Percentiles rank a stretch among this genome's conserved stretches.
These are phyloP conservation scores for Geotrichum reessii DNA, from an alignment of 1,139 yeast species.

Conservation along the genomic window DNA sequence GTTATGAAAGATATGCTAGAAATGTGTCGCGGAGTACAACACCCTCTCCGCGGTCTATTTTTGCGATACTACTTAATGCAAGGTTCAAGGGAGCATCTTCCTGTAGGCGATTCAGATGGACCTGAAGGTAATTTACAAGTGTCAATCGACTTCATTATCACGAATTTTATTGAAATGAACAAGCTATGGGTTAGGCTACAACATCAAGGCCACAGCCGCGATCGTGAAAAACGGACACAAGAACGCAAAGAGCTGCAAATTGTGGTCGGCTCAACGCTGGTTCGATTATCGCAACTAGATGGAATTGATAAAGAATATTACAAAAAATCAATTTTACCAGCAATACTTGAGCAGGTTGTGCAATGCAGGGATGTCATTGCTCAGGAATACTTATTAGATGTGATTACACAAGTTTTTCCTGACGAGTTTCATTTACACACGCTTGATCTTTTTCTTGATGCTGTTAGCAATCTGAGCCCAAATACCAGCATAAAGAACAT, in stretches of 20 bases:
- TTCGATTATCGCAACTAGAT: conserved; percentile 79
- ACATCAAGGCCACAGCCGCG: conserved; percentile 90
- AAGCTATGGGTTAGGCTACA: conserved; percentile 94
- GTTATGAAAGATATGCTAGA: conserved; percentile 94
- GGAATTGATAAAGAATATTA: conserved; percentile 64
- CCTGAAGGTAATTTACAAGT: conserved; percentile 51
- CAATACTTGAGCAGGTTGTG: conserved; percentile 85
- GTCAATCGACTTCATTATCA: conserved; percentile 66
- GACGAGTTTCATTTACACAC: conserved; percentile 84
- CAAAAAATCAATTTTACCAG: conserved; percentile 62
- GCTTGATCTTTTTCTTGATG: conserved; percentile 56
- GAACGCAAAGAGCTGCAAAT: conserved; percentile 91
- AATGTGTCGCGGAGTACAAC: conserved; percentile 96
- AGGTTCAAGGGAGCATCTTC: conserved; percentile 67
- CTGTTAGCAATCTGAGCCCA: conserved; percentile 65
- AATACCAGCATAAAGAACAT: conserved; percentile 62
- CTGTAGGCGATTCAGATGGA: conserved; percentile 36
- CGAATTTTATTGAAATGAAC: conserved; percentile 94
- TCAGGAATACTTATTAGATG: conserved; percentile 85
- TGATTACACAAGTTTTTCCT: conserved; percentile 87
- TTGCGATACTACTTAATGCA: conserved; percentile 84
- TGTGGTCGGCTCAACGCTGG: conserved; percentile 86
- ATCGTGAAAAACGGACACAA: conserved; percentile 62
- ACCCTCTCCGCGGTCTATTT: conserved; percentile 82
- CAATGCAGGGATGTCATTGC: conserved; percentile 91